Conservation (phyloP, 768 basidiomycete genomes). For the Russula virescens region DNA sequence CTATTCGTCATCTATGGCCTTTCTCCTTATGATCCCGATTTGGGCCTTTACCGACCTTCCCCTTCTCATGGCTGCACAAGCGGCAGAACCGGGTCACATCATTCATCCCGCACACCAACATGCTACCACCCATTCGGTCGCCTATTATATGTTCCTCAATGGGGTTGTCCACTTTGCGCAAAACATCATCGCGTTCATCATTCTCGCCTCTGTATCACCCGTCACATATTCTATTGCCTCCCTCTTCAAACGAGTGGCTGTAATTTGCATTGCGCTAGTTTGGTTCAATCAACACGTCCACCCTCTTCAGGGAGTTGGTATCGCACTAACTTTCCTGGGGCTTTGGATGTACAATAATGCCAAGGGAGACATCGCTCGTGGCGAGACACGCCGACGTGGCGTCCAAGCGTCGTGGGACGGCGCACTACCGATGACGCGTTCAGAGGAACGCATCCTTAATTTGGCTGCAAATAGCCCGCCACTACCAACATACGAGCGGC, state of each 20-base stretch:
- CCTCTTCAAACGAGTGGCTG: slow-evolving; percentile 94
- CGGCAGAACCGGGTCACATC: slow-evolving; percentile 37
- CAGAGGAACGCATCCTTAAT: slow-evolving; percentile 51
- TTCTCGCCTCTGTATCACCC: slow-evolving; percentile 92
- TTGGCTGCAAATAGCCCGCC: slow-evolving; percentile 35
- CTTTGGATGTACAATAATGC: slow-evolving; percentile 96
- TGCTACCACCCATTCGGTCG: slow-evolving; percentile 53
- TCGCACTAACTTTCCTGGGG: slow-evolving; percentile 81
- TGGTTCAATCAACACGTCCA: slow-evolving; percentile 93
- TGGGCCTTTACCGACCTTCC: slow-evolving; percentile 90
- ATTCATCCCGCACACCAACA: slow-evolving; percentile 44
- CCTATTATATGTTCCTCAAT: slow-evolving; percentile 86
- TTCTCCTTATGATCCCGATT: slow-evolving; percentile 92
- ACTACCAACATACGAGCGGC: slow-evolving; percentile 17
- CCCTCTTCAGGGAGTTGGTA: slow-evolving; percentile 82
- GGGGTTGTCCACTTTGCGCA: slow-evolving; percentile 95
- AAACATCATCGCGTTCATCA: slow-evolving; percentile 96
- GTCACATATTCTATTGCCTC: slow-evolving; percentile 99
- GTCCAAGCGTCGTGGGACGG: slow-evolving; percentile 67
- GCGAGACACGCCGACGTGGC: slow-evolving; percentile 81
- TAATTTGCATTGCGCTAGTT: slow-evolving; percentile 95
- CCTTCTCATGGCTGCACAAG: slow-evolving; percentile 45
- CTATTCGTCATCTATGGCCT: slow-evolving; percentile 92
- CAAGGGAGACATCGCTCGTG: slow-evolving; percentile 86
- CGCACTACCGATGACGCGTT: slow-evolving; percentile 58